These are phyloP conservation scores for Sarcodon aspratus DNA, from an alignment of 768 basidiomycete species.

Conservation along the genomic window DNA sequence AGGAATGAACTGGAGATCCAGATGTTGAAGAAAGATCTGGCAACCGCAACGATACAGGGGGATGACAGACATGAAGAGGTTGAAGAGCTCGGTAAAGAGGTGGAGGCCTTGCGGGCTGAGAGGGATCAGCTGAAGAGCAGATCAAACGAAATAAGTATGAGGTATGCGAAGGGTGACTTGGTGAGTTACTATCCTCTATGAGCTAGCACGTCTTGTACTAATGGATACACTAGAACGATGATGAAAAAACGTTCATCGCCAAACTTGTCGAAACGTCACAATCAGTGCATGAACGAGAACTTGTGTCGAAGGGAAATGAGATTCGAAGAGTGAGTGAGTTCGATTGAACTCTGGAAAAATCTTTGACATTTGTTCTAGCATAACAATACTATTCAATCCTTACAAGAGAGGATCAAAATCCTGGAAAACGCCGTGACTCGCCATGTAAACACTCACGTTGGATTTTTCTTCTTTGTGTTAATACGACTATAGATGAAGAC, in stretches of 20 bases:
- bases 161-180: constrained; percentile 19
- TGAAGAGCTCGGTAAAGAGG: neutral
- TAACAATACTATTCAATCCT: no score
- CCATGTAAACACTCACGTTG: no score
- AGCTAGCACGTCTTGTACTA: neutral
- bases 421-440: no score
- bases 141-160: constrained; percentile 14
- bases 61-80: constrained; percentile 6
- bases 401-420: no score
- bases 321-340: constrained; percentile 17
- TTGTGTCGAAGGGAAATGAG: constrained; percentile 23
- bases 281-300: constrained; percentile 19
- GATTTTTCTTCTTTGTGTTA: no score
- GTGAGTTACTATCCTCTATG: constrained; percentile 6
- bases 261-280: constrained; percentile 18
- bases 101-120: constrained; percentile 8
- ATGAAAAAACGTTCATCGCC: constrained; percentile 20
- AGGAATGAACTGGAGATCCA: no score
- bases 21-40: neutral
- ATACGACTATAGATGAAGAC: no score
- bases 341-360: no score
- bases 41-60: constrained; percentile 1
- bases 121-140: constrained; percentile 8
- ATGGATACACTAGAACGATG: constrained; percentile 12
- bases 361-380: no score